These are phyloP conservation scores for Calonectria hongkongensis DNA, from an alignment of 2,329 filamentous ascomycete species.

Conservation along the genomic window DNA sequence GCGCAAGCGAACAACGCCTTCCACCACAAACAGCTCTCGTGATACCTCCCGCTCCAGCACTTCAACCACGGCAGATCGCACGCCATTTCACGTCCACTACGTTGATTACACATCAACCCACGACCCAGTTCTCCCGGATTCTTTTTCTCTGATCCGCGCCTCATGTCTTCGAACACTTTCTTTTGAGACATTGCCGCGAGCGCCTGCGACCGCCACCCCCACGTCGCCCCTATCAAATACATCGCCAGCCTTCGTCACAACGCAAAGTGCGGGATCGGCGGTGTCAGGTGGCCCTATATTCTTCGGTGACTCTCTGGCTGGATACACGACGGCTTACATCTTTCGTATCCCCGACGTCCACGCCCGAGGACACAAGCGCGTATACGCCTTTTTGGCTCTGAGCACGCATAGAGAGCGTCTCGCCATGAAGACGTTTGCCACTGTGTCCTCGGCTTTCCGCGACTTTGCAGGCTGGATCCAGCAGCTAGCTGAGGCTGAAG, in stretches of 20 bases:
- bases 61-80: slow-evolving; percentile 67
- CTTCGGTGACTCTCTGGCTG: slow-evolving; percentile 78
- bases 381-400: slow-evolving; percentile 80
- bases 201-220: slow-evolving; percentile 65
- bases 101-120: slow-evolving; percentile 82
- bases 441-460: slow-evolving; percentile 77
- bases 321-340: slow-evolving; percentile 82
- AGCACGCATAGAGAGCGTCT: slow-evolving; percentile 79
- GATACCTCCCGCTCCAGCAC: slow-evolving; percentile 72
- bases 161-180: slow-evolving; percentile 80
- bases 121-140: slow-evolving; percentile 76
- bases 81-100: slow-evolving; percentile 76
- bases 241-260: slow-evolving; percentile 72
- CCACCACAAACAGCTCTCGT: slow-evolving; percentile 65
- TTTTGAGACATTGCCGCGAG: slow-evolving; percentile 78
- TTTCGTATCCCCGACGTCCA: slow-evolving; percentile 82
- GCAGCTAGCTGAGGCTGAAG: slow-evolving; percentile 77
- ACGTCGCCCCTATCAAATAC: slow-evolving; percentile 60
- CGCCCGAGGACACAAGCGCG: slow-evolving; percentile 80
- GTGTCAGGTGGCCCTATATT: slow-evolving; percentile 80
- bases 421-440: slow-evolving; percentile 80
- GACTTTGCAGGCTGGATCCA: slow-evolving; percentile 80
- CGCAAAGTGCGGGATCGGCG: slow-evolving; percentile 71
- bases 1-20: slow-evolving; percentile 65
- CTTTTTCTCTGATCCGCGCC: slow-evolving; percentile 80